Evolutionary conservation across 2,329 filamentous ascomycete genomes (phyloP).

Genomic region (Pseudopithomyces maydicus): DNA sequence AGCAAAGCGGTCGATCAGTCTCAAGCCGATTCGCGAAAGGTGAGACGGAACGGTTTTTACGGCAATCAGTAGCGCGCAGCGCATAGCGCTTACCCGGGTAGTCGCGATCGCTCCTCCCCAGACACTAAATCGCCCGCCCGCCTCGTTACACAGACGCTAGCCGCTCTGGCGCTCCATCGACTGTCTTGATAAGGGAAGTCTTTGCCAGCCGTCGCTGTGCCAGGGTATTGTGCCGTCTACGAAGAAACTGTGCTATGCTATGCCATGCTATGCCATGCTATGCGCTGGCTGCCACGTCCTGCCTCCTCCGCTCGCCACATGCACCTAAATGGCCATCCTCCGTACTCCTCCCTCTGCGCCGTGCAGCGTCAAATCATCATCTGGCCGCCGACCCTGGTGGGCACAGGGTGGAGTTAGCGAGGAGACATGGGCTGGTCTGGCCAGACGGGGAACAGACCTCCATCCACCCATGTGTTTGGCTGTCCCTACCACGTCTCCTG

Average conservation of each 20-base stretch:
- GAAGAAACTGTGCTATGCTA: no score
- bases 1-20: neutral
- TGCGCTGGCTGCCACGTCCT: constrained; percentile 3
- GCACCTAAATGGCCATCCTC: neutral
- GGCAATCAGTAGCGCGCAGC: neutral
- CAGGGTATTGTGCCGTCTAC: neutral
- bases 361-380: neutral
- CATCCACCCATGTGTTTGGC: neutral
- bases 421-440: no score
- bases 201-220: neutral
- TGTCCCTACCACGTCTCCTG: constrained; percentile 71
- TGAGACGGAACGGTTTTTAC: neutral
- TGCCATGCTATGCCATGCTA: no score
- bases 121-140: no score
- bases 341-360: neutral
- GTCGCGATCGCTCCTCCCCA: no score
- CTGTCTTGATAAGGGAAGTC: no score
- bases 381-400: neutral
- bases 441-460: no score
- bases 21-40: neutral
- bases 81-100: neutral
- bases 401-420: neutral
- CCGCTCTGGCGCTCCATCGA: no score
- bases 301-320: neutral
- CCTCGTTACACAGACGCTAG: no score